Evolutionary conservation across 169 alveolate species (phyloP).

Genomic region (Theileria luwenshuni): DNA sequence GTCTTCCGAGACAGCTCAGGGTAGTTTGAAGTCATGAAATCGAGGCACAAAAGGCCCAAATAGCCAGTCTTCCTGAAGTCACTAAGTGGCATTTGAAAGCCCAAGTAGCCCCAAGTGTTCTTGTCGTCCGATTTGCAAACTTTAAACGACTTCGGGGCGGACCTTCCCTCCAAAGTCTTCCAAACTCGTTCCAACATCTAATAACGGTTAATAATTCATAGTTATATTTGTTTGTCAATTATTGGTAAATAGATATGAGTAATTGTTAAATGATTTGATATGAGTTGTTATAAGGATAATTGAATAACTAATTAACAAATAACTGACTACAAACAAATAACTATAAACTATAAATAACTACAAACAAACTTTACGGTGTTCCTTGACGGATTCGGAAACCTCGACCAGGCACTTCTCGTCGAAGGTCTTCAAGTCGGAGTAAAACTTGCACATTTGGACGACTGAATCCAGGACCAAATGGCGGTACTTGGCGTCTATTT

Average conservation of each 20-base stretch:
- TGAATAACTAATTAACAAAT: no score
- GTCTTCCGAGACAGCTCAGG: slow-evolving; percentile 16
- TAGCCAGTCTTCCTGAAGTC: slow-evolving; percentile 68
- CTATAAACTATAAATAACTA: background rate
- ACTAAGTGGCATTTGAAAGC: slow-evolving; percentile 63
- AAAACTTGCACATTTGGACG: slow-evolving; percentile 20
- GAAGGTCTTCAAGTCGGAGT: slow-evolving; percentile 1
- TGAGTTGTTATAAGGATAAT: no score
- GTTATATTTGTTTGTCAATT: background rate
- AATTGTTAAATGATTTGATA: background rate
- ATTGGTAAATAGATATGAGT: background rate
- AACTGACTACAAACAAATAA: no score
- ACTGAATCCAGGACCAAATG: slow-evolving; percentile 26
- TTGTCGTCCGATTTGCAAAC: slow-evolving; percentile 32
- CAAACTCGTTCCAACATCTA: slow-evolving; percentile 47
- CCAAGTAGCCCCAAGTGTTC: slow-evolving; percentile 68
- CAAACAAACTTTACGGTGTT: background rate
- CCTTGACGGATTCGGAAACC: background rate
- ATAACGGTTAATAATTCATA: no score
- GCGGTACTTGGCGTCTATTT: slow-evolving; percentile 11
- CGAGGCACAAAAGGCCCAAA: slow-evolving; percentile 49
- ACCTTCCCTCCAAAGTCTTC: slow-evolving; percentile 44
- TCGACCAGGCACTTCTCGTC: slow-evolving; percentile 1
- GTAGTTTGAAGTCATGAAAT: slow-evolving; percentile 26
- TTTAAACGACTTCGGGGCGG: slow-evolving; percentile 38